Percentiles rank a stretch among this genome's conserved stretches.
Evolutionary conservation across 2,329 filamentous ascomycete genomes (phyloP).

Genomic region (Xylaria sp.): DNA sequence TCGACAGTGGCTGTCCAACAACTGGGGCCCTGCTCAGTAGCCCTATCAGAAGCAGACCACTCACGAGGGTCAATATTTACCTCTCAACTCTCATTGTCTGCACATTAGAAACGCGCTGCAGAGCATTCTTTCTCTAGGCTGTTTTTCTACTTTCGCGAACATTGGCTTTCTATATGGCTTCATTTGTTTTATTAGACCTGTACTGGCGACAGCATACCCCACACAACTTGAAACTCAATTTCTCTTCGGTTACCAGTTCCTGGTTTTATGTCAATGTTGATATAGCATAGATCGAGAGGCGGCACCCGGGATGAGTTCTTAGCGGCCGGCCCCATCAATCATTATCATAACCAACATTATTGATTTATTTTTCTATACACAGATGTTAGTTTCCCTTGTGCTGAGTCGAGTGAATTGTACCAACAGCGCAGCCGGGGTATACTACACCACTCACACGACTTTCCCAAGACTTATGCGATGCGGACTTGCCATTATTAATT

Average conservation of each 20-base stretch:
- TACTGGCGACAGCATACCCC: constrained; percentile 23
- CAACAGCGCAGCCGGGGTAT: background rate
- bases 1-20: constrained; percentile 58
- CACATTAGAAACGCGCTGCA: background rate
- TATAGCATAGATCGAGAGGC: constrained; percentile 17
- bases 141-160: background rate
- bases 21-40: constrained; percentile 47
- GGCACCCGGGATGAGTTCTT: constrained; percentile 11
- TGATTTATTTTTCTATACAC: background rate
- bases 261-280: background rate
- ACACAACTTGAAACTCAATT: background rate
- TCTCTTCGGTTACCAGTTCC: background rate
- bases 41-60: background rate
- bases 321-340: background rate
- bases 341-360: background rate
- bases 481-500: background rate
- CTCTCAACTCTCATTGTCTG: background rate
- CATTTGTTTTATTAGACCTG: constrained; percentile 13
- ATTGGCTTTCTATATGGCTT: background rate
- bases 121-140: background rate
- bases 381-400: background rate
- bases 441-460: background rate
- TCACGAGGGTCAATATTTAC: background rate
- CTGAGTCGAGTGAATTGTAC: background rate
- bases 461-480: background rate